Base-by-base conservation (phyloP, 2,329 filamentous ascomycete genomes). In the Alternaria postmessia region DNA sequence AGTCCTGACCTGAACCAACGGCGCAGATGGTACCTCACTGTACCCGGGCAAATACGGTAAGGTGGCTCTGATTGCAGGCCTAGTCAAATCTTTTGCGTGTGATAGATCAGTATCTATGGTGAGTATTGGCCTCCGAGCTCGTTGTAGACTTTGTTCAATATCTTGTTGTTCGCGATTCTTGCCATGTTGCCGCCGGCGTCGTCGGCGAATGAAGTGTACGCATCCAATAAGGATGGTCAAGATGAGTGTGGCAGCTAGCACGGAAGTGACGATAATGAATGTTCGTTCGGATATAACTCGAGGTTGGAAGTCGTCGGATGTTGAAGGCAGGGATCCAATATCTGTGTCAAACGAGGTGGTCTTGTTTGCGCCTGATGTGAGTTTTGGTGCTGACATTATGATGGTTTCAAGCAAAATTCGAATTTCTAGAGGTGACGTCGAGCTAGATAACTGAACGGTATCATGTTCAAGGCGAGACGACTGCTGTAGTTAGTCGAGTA, bases 61-160 rank as follows among this genome's bases (percentile, higher is more conserved):
- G 11, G 32, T 22, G 22, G 16, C 7, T 39, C 22, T 36, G 22
- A 8, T 12, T 38, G 2, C 7, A 14, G 52, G 39, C 7, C 22
- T 43, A 24, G 12, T 30, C 8, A 28, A 36, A 5, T 41, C 30
- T 14, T 18, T 42, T 16, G 26, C 26, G 11, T 14, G 36, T 20
- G 54, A 18, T 9, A 51, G 3, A 7, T 51, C 46, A 7, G 55
- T 58, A 22, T 53, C 55, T 12, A 58, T 20, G 1, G 55, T 44
- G 5, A 53, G 32, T 5, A 53, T 41, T 4, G 48, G 55, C 12
- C 18, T 30, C 42, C 32, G 39, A 38, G 55, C 55, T 4, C 42
- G 41, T 26, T 41, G 22, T 28, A 61, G 14, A 39, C 59, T 58
- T 30, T 42, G 28, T 42, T 61, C 51, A 9, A 63, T 54, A 34